Conservation (phyloP, 2,329 filamentous ascomycete genomes). For the Phialemoniopsis sp. region DNA sequence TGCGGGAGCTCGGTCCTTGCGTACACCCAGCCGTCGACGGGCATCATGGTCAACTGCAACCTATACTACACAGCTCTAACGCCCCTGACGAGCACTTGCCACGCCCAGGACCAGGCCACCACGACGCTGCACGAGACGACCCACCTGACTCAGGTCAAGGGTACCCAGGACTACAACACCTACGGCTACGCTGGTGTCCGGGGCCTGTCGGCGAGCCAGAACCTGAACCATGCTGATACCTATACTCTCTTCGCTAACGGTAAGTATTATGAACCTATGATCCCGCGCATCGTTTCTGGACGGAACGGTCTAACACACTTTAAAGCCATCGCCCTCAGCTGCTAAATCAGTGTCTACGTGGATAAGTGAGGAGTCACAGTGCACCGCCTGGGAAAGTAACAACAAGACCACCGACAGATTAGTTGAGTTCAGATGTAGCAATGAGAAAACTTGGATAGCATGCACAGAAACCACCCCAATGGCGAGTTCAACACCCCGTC, state of each 20-base stretch:
- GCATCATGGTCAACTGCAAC: constrained; percentile 58
- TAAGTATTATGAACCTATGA: no score
- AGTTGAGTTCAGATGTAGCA: no score
- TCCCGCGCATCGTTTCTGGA: no score
- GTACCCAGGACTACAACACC: constrained; percentile 55
- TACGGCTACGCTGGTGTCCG: constrained; percentile 51
- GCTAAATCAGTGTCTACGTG: no score
- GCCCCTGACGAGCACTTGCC: constrained; percentile 45
- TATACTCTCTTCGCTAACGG: constrained; percentile 34
- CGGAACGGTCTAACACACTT: no score
- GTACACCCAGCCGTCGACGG: constrained; percentile 52
- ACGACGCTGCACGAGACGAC: constrained; percentile 64
- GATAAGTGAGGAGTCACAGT: no score
- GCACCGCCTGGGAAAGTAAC: no score
- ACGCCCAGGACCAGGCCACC: constrained; percentile 61
- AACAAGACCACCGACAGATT: no score
- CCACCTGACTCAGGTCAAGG: constrained; percentile 52
- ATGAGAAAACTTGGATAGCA: no score
- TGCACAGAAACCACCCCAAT: no score
- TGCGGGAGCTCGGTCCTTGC: constrained; percentile 52
- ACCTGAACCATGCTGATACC: constrained; percentile 61
- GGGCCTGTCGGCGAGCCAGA: constrained; percentile 39
- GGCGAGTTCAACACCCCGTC: no score
- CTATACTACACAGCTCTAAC: constrained; percentile 54
- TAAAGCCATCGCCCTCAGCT: no score